These are phyloP conservation scores for Millerozyma acaciae DNA, from an alignment of 805 yeast species.

Conservation along the genomic window DNA sequence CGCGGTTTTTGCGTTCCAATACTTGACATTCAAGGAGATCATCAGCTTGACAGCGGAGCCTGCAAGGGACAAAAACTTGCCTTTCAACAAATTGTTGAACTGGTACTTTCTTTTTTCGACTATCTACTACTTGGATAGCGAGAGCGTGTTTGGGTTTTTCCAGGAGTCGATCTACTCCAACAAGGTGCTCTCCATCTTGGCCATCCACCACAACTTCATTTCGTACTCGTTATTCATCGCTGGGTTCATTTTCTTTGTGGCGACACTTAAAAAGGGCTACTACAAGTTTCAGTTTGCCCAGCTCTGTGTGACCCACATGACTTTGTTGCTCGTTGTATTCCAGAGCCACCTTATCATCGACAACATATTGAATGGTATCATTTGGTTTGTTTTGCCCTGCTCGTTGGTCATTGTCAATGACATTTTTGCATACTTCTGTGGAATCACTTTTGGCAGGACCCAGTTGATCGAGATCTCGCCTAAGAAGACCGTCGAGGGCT, in stretches of 20 bases:
- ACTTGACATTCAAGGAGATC: conserved; percentile 86
- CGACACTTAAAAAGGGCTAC: conserved; percentile 83
- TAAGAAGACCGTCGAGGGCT: conserved; percentile 96
- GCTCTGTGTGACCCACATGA: conserved; percentile 92
- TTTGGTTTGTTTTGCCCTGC: conserved; percentile 93
- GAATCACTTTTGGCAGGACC: conserved; percentile 92
- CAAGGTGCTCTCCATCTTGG: conserved; percentile 53
- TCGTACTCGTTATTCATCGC: conserved; percentile 78
- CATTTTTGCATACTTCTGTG: conserved; percentile 94
- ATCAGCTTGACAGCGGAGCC: conserved; percentile 83
- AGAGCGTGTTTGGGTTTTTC: conserved; percentile 69
- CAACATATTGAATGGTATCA: conserved; percentile 83
- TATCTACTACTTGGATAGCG: conserved; percentile 85
- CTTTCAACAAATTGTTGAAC: conserved; percentile 76
- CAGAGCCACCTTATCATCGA: conserved; percentile 92
- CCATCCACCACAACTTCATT: conserved; percentile 76
- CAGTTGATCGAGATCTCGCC: conserved; percentile 93
- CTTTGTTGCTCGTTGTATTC: conserved; percentile 79
- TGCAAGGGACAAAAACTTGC: conserved; percentile 76
- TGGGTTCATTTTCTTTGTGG: conserved; percentile 88
- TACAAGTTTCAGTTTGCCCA: conserved; percentile 92
- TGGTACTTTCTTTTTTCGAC: conserved; percentile 93
- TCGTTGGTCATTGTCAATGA: conserved; percentile 91
- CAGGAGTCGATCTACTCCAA: conserved; percentile 48
- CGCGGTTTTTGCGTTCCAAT: conserved; percentile 69